Evolutionary conservation across 257 asterid species (phyloP), one percentile per base, ranked within the genome.

Genomic region (Primulina tabacum): DNA sequence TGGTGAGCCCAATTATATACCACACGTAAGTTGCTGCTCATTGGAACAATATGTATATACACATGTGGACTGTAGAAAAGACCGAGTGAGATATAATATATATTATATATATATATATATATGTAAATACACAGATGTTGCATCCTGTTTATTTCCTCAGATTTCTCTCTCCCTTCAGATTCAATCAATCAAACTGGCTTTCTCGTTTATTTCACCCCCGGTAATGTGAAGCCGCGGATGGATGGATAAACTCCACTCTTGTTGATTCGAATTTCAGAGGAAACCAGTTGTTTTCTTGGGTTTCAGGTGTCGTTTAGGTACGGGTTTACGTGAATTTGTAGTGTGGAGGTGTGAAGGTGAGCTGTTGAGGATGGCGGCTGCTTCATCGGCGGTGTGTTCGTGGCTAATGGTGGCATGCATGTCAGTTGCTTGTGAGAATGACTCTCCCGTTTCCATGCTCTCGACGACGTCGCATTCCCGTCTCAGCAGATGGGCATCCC

Each of bases 341-440:
- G 69, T 37, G 43, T 21, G 8, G 55, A 62, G 47, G 69, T 37
- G 43, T 21, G 8, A 34, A 62, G 47, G 35, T 29, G 59, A 70
- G 57, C 70, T 73, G 72, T 11, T 59, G 52, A 59, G 60, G 62
- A 53, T 47, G 64, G 76, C 77, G 86, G 88, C 88, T 82, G 86
- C 81, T 75, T 76, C 91, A 67, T 81, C 92, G 78, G 82, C 65
- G 79, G 85, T 83, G 57, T 81, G 92, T 72, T 84, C 95, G 28
- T 86, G 95, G 89, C 68, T 87, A 38, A 82, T 86, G 89, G 96
- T 89, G 80, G 95, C 92, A 82, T 87, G 97, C 97, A 85, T 90
- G 97, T 84, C 96, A 57, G 89, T 85, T 58, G 82, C 89, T 74
- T 83, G 77, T 74, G 95, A 86, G 37, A 87, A 84, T 63, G 89